These are phyloP conservation scores for Colletotrichum sidae DNA, from an alignment of 2,329 filamentous ascomycete species.

Conservation along the genomic window DNA sequence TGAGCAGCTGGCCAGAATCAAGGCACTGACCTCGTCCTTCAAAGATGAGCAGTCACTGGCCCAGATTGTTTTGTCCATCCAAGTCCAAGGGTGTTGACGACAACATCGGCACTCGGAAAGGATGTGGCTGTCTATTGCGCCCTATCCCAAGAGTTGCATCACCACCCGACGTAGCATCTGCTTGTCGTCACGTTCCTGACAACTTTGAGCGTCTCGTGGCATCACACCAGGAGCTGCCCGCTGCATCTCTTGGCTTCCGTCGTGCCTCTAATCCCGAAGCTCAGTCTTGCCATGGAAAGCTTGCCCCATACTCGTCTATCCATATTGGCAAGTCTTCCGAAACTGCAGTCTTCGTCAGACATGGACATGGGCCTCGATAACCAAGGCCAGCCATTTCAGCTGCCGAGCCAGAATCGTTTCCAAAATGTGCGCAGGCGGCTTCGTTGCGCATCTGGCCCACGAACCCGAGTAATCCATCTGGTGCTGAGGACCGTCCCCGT, in stretches of 20 bases:
- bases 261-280: constrained; percentile 14
- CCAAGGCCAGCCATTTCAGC: not conserved
- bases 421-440: too few species aligned
- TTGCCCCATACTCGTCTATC: constrained; percentile 7
- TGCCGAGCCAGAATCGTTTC: too few species aligned
- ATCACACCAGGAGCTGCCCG: constrained; percentile 20
- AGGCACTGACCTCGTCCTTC: constrained; percentile 24
- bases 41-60: constrained; percentile 32
- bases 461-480: too few species aligned
- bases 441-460: too few species aligned
- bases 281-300: constrained; percentile 12
- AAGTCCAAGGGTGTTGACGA: constrained; percentile 23
- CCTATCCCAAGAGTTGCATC: constrained; percentile 16
- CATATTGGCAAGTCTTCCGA: constrained; percentile 15
- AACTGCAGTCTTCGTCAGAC: constrained; percentile 20
- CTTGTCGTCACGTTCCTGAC: constrained; percentile 28
- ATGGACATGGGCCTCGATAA: constrained; percentile 8
- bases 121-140: constrained; percentile 28
- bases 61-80: constrained; percentile 23
- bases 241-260: constrained; percentile 19
- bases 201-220: constrained; percentile 4
- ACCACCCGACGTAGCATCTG: not conserved
- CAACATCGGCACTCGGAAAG: not conserved
- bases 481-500: too few species aligned
- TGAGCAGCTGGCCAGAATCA: constrained; percentile 21